Evolutionary conservation across 371 early-diverging fungal genomes (phyloP).

Genomic region (Mortierella sp.): DNA sequence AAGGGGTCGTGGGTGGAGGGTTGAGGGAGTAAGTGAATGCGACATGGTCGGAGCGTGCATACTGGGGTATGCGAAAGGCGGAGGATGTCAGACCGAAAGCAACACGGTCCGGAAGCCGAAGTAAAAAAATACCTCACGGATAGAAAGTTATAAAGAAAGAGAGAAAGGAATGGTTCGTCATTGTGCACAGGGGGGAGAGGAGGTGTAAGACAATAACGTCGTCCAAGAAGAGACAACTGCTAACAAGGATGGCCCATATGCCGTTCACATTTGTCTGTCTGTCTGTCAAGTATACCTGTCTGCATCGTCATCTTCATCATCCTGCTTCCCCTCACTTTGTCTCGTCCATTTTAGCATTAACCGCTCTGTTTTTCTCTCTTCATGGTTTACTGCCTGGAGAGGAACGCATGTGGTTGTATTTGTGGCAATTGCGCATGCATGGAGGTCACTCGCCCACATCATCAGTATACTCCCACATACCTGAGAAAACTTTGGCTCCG

Average conservation of each 20-base stretch:
- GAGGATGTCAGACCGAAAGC: background rate
- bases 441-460: too few species aligned
- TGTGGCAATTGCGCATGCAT: too few species aligned
- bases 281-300: background rate
- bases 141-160: background rate
- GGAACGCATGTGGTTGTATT: background rate
- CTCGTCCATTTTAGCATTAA: background rate
- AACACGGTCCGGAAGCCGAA: background rate
- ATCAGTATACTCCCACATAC: too few species aligned
- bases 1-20: background rate
- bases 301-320: background rate
- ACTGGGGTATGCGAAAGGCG: background rate
- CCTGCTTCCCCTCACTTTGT: background rate
- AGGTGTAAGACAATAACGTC: background rate
- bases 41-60: slow-evolving; percentile 5
- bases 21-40: background rate
- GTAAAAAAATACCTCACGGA: background rate
- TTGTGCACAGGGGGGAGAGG: background rate
- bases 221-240: background rate
- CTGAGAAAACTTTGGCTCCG: too few species aligned
- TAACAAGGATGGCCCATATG: background rate
- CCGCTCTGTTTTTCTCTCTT: background rate
- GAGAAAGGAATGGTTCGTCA: background rate
- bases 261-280: background rate
- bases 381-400: background rate